Evolutionary conservation across 2,329 filamentous ascomycete genomes (phyloP).

Genomic region (Colletotrichum sansevieriae): DNA sequence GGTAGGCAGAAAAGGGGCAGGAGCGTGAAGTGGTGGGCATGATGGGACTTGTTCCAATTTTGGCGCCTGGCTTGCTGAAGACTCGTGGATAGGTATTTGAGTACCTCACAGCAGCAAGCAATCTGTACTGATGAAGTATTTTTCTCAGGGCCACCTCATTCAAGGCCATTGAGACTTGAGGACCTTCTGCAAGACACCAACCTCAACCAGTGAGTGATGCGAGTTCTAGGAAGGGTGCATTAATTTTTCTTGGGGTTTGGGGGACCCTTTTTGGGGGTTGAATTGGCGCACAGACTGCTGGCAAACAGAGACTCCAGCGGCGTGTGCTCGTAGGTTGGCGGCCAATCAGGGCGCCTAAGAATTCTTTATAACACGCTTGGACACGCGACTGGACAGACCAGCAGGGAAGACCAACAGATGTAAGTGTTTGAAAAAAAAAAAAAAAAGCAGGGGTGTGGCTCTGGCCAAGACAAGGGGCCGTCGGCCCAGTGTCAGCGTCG

Average conservation of each 20-base stretch:
- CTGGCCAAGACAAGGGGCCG: constrained; percentile 11
- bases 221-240: neutral
- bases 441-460: neutral
- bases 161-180: neutral
- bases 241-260: neutral
- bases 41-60: constrained; percentile 26
- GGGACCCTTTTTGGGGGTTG: constrained; percentile 23
- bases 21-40: constrained; percentile 10
- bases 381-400: constrained; percentile 33
- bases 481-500: constrained; percentile 22
- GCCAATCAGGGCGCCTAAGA: constrained; percentile 13
- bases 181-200: neutral
- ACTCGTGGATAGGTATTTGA: neutral
- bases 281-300: constrained; percentile 34
- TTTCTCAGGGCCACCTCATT: neutral
- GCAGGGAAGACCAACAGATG: neutral
- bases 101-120: too few relatives aligned
- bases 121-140: too few relatives aligned
- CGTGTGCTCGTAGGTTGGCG: constrained; percentile 6
- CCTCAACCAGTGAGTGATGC: constrained; percentile 1
- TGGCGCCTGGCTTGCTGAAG: constrained; percentile 14
- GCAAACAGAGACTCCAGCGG: constrained; percentile 28
- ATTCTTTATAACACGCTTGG: constrained; percentile 26
- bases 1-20: constrained; percentile 26
- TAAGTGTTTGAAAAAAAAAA: neutral